Base-by-base conservation (phyloP, 371 early-diverging fungal genomes). In the Thermomucor indicae-seudaticae region DNA sequence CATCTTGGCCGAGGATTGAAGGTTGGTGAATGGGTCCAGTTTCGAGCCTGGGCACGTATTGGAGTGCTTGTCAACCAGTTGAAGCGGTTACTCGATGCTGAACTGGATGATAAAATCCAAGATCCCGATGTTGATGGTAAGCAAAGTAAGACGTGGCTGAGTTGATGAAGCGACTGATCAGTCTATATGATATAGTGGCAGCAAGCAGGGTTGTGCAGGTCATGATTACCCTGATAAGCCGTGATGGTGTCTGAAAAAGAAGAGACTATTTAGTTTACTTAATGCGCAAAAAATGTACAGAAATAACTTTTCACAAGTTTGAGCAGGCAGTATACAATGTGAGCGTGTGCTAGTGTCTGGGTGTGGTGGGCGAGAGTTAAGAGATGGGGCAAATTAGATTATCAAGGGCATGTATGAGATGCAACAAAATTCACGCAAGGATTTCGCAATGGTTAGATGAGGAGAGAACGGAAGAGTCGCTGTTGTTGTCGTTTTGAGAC, bases 1-100 rank as follows among this genome's bases (percentile, higher is more conserved):
- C 84, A 85, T 57, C 58, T 80, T 10, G 85, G 83, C 0, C 72
- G 84, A 27, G 81, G 85, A 3, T 54, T 87, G 14, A 60, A 58
- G 45, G 73, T 84, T 29, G 80, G 78, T 27, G 62, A 74, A 4
- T 78, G 80, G 67, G 65, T 80, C 38, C 75, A 79, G 53, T 76
- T 90, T 57, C 76, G 85, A 31, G 88, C 91, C 12, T 90, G 88
- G 82, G 86, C 91, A 10, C 70, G 92, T 28, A 84, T 91, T 38
- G 88, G 87, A 4, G 88, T 86, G 2, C 71, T 93, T 16, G 85
- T 89, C 20, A 85, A 86, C 53, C 88, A 85, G 16, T 52, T 93
- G 19, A 81, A 88, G 30, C 57, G 73, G 38, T 57, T 90, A 40
- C 60, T 93, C 27, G 87, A 88, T 44, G 64, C 77, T 25, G 72